These are phyloP conservation scores for Chernovozyma aurita DNA, from an alignment of 1,139 yeast species.

Conservation along the genomic window DNA sequence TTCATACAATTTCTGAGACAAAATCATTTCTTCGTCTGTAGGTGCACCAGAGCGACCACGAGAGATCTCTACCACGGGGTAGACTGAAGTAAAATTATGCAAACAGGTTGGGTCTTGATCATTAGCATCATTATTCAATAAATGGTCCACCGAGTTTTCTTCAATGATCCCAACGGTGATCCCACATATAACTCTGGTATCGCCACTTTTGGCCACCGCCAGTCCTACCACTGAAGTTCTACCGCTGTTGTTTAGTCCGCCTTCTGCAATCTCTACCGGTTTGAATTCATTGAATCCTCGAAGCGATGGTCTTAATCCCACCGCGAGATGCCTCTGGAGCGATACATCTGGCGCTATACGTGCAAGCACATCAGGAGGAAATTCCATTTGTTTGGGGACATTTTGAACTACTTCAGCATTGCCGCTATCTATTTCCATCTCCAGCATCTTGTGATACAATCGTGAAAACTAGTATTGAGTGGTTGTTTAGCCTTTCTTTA, in stretches of 20 bases:
- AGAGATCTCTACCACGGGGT: constrained; percentile 77
- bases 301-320: constrained; percentile 70
- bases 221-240: constrained; percentile 58
- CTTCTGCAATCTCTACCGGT: constrained; percentile 43
- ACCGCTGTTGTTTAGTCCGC: constrained; percentile 36
- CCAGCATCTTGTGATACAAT: no score
- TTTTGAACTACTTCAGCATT: not conserved
- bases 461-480: no score
- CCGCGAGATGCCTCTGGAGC: constrained; percentile 68
- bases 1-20: constrained; percentile 68
- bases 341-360: constrained; percentile 84
- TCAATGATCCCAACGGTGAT: constrained; percentile 70
- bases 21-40: constrained; percentile 82
- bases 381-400: constrained; percentile 35
- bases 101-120: constrained; percentile 4
- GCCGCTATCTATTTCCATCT: not conserved
- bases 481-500: no score
- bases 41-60: constrained; percentile 81
- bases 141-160: constrained; percentile 35
- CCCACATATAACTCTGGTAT: constrained; percentile 72
- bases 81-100: constrained; percentile 43
- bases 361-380: constrained; percentile 80
- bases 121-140: constrained; percentile 20
- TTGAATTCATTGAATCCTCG: constrained; percentile 73
- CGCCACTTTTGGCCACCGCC: constrained; percentile 66